phyloP scores from a whole-genome alignment of 1,139 yeast species.

The Chernovozyma aurita region DNA sequence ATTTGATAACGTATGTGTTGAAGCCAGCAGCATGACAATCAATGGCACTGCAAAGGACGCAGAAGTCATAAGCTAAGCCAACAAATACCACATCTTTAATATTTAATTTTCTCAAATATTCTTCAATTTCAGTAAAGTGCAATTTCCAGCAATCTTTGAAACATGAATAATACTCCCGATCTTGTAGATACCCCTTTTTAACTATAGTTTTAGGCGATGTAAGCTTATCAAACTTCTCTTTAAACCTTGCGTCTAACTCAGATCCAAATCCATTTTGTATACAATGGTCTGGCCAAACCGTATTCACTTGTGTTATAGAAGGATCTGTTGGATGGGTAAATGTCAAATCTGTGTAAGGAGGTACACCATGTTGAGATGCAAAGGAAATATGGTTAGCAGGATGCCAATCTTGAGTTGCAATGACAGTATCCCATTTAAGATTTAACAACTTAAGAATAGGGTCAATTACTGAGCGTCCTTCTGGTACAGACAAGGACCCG shows the following conservation, averaged over 20 bases:
- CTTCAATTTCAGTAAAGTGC: constrained; percentile 63
- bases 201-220: constrained; percentile 31
- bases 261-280: constrained; percentile 69
- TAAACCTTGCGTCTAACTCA: constrained; percentile 47
- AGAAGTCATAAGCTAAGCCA: constrained; percentile 83
- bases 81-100: constrained; percentile 66
- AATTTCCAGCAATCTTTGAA: constrained; percentile 75
- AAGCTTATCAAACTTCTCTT: constrained; percentile 19
- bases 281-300: constrained; percentile 91
- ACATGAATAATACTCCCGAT: constrained; percentile 87
- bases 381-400: constrained; percentile 75
- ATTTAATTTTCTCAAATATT: constrained; percentile 35
- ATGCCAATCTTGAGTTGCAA: constrained; percentile 89
- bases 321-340: constrained; percentile 51
- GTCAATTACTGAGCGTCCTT: constrained; percentile 59
- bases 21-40: constrained; percentile 64
- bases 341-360: constrained; percentile 48
- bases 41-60: constrained; percentile 72
- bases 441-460: constrained; percentile 42
- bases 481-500: constrained; percentile 70
- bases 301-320: constrained; percentile 29
- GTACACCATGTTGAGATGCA: constrained; percentile 60
- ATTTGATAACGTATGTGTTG: constrained; percentile 54
- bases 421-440: constrained; percentile 53
- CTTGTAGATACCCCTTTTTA: constrained; percentile 64